phyloP scores from a whole-genome alignment of 2,329 filamentous ascomycete genomes.

The Furcasterigmium furcatum region DNA sequence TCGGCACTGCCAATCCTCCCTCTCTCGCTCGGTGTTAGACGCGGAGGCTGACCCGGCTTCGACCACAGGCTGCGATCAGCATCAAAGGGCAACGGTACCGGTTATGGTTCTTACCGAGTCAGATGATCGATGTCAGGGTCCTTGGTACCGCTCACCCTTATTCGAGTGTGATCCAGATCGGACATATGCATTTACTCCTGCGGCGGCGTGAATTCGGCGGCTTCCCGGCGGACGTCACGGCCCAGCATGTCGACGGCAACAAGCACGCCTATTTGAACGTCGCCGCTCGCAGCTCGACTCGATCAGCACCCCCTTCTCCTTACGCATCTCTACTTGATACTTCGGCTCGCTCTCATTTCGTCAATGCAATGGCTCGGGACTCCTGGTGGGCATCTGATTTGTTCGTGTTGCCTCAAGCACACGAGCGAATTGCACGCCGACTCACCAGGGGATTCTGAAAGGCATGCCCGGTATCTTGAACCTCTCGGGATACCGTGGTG shows the following conservation, averaged over 20 bases:
- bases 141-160: background rate
- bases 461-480: constrained; percentile 33
- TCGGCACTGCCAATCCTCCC: constrained; percentile 34
- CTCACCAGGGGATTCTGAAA: constrained; percentile 20
- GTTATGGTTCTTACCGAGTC: constrained; percentile 38
- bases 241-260: background rate
- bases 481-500: constrained; percentile 22
- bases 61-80: constrained; percentile 84
- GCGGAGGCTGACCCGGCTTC: too few relatives aligned
- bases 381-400: background rate
- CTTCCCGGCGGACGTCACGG: background rate
- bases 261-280: too few relatives aligned
- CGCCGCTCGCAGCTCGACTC: constrained; percentile 26
- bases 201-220: background rate
- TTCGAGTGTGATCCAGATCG: background rate
- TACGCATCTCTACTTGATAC: constrained; percentile 37
- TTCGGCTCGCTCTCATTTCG: constrained; percentile 24
- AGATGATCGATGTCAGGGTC: constrained; percentile 30
- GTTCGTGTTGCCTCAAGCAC: background rate
- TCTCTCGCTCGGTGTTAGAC: too few relatives aligned
- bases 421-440: background rate
- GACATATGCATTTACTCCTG: background rate
- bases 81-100: constrained; percentile 63
- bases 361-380: constrained; percentile 30
- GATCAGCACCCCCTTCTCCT: constrained; percentile 28